Conservation (phyloP, 1,139 yeast species). For the Entelexis paramagnoliae region DNA sequence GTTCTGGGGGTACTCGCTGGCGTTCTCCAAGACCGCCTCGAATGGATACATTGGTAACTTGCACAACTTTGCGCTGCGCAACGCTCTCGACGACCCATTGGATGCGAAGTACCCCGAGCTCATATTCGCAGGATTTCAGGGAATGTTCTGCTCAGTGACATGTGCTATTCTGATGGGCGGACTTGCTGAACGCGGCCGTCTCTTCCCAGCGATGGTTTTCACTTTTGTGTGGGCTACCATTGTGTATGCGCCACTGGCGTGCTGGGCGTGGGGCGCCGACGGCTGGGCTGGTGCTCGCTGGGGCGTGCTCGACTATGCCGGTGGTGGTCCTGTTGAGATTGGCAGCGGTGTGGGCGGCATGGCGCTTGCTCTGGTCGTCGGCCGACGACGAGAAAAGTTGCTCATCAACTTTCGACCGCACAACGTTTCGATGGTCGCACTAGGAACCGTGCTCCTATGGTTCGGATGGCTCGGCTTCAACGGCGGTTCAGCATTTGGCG, state of each 20-base stretch:
- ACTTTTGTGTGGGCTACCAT: constrained; percentile 80
- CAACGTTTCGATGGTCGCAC: constrained; percentile 73
- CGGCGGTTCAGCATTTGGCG: constrained; percentile 58
- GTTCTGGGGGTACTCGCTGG: constrained; percentile 93
- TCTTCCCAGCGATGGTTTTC: constrained; percentile 75
- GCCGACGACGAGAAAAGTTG: constrained; percentile 71
- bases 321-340: constrained; percentile 96
- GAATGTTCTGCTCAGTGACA: constrained; percentile 85
- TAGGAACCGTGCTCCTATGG: constrained; percentile 64
- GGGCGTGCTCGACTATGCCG: constrained; percentile 93
- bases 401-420: constrained; percentile 91
- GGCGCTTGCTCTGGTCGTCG: constrained; percentile 71
- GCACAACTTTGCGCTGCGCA: constrained; percentile 67
- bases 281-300: constrained; percentile 85
- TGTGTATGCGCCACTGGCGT: constrained; percentile 85
- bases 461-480: constrained; percentile 71
- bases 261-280: constrained; percentile 86
- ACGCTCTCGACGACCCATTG: constrained; percentile 47
- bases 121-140: constrained; percentile 76
- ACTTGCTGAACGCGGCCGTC: constrained; percentile 87
- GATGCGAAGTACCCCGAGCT: constrained; percentile 61
- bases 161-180: constrained; percentile 88
- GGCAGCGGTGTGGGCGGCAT: constrained; percentile 85
- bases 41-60: constrained; percentile 83
- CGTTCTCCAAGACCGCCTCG: constrained; percentile 64